Evolutionary conservation across 805 yeast genomes (phyloP), one percentile per base, ranked within the genome.

Genomic region (Suhomyces sp.): DNA sequence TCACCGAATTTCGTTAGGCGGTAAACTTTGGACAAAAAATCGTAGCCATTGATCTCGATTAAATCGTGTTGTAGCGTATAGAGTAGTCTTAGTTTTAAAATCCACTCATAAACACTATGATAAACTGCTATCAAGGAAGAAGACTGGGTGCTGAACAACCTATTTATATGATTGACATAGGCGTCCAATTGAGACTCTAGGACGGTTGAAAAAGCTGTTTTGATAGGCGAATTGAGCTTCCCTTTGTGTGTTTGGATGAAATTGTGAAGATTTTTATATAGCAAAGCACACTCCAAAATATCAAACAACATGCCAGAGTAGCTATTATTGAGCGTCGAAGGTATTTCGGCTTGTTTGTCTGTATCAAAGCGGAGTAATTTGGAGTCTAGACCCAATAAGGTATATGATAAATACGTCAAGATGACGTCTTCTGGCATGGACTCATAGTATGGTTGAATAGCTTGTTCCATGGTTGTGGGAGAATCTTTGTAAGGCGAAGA

Each of bases 211-310:
- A 86, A 81, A 1, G 96, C 87, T 38, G 82, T 83, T 54, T 81
- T 82, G 13, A 87, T 76, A 7, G 88, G 85, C 3, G 87, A 80
- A 23, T 64, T 56, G 19, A 63, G 58, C 4, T 59, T 60, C 52
- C 54, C 69, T 59, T 57, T 67, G 13, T 56, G 65, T 44, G 60
- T 48, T 22, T 59, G 71, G 10, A 78, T 57, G 19, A 62, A 59
- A 13, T 49, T 52, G 4, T 65, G 67, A 35, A 90, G 67, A 44
- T 72, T 66, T 49, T 78, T 77, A 67, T 81, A 89, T 2, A 90
- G 69, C 33, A 91, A 68, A 0, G 89, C 93, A 1, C 90, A 87
- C 65, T 91, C 97, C 41, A 86, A 71, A 1, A 88, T 69, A 26
- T 76, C 66, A 52, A 78, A 82, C 31, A 89, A 65, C 26, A 84